A percentile compares a stretch with the other conserved stretches of the same genome.
These are phyloP conservation scores for Ganoderma lucidum DNA, from an alignment of 1,284 basidiomycete genomes.

Conservation along the genomic window DNA sequence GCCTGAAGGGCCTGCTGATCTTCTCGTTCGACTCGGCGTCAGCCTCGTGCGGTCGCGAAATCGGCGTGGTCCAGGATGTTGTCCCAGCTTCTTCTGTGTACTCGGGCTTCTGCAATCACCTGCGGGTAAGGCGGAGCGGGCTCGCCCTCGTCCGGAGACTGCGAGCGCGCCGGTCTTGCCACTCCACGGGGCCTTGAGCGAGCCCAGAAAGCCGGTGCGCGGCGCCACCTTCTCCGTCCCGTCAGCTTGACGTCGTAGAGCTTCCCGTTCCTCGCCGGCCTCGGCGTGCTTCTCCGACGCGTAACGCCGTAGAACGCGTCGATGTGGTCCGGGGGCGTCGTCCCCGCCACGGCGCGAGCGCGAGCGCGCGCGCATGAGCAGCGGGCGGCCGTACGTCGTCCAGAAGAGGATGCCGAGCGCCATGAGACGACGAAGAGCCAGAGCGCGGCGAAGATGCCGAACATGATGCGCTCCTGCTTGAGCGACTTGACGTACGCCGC, in stretches of 20 bases:
- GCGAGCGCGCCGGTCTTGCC: constrained; percentile 1
- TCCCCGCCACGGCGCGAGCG: constrained; percentile 55
- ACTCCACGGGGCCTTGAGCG: constrained; percentile 36
- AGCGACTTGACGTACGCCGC: constrained; percentile 76
- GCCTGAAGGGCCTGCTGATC: constrained; percentile 47
- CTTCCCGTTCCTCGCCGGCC: constrained; percentile 5
- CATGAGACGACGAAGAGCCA: constrained; percentile 85
- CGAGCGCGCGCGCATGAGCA: constrained; percentile 50
- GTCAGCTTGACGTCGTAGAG: neutral
- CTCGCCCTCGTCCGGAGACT: constrained; percentile 9
- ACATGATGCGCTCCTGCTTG: constrained; percentile 84
- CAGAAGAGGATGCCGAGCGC: constrained; percentile 70
- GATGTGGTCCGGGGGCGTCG: constrained; percentile 41
- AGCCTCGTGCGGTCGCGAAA: constrained; percentile 6
- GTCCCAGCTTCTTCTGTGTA: constrained; percentile 59
- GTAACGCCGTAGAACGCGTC: constrained; percentile 1
- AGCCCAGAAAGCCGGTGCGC: constrained; percentile 50
- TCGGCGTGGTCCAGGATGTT: constrained; percentile 52
- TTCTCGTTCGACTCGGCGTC: constrained; percentile 21
- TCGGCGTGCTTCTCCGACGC: constrained; percentile 4
- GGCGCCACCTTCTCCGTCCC: constrained; percentile 37
- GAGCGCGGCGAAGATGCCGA: constrained; percentile 80
- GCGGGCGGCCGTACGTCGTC: constrained; percentile 64
- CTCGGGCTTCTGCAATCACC: constrained; percentile 42
- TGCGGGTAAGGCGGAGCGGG: constrained; percentile 38